Base-by-base conservation (phyloP, 2,329 filamentous ascomycete species). In the Neofusicoccum ribis region DNA sequence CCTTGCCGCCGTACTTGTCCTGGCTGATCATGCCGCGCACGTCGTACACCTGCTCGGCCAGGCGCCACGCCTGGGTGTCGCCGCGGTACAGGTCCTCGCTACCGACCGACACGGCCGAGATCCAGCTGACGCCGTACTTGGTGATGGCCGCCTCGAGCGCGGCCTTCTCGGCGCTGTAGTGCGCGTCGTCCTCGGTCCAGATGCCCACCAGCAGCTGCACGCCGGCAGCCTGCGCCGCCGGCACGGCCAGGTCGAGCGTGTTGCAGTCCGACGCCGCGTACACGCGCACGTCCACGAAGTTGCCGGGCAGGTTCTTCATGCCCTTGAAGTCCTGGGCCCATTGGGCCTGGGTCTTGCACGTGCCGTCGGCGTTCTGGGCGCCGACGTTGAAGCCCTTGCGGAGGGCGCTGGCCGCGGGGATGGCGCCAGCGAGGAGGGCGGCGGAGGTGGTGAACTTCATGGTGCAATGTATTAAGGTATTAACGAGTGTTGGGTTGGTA, bases 31-130 rank as follows among this genome's bases (percentile, higher is more conserved):
- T 68, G 60, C 70, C 69, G 41, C 73, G 72, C 14, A 74, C 72
- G 44, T 72, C 70, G 65, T 76, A 72, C 68, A 78, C 74, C 52
- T 68, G 63, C 51, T 65, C 39, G 23, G 67, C 67, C n/a, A 68
- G 52, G 20, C 41, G 52, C 37, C 46, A 56, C 3, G 67, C 23
- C 31, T 27, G 63, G 27, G 66, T 66, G 23, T 68, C 67, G 47
- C 61, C 71, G 9, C 91, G 89, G 84, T 95, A 95, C 49, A 95
- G 66, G 54, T 78, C 76, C 68, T 78, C 76, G 67, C 72, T 76
- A 60, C 76, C 76, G 47, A 78, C 73, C 4, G 74, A 76, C 36
- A 78, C 72, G 15, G 72, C 76, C 46, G 77, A 69, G 17, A 78
- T 72, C 60, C 77, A 71, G 64, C 76, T 70, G 31, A 71, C 70